Base-by-base conservation (phyloP, 805 yeast genomes). In the Candida mattraensis region DNA sequence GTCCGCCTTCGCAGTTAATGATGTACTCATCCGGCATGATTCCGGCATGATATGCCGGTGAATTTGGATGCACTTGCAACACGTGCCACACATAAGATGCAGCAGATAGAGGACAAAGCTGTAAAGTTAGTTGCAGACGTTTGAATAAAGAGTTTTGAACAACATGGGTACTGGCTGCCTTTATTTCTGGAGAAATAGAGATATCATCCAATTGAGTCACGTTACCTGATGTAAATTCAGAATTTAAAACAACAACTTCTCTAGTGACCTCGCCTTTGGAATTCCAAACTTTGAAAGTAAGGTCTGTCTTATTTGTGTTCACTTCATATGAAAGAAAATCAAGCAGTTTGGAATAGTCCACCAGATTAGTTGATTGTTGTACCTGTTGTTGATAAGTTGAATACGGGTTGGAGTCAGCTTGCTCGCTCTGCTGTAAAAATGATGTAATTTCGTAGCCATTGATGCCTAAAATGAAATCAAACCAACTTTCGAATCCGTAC, bases 51-150 rank as follows among this genome's bases (percentile, higher is more conserved):
- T 82, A 83, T 0, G 96, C 96, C 0, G 97, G 96, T 0, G 88
- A 76, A 38, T 75, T 74, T 9, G 78, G 78, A 38, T 81, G 80
- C 9, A 91, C 80, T 40, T 74, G 75, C 36, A 91, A 61, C 23
- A 91, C 79, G 49, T 88, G 94, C 83, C 96, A 91, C 9, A 88
- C 94, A 53, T 76, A 82, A 1, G 91, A 83, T 0, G 95, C 78
- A 0, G 87, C 74, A 19, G 73, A 67, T 24, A 88, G 53, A 13
- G 94, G 87, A 1, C 87, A 78, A 67, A 94, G 78, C 53, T 87
- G 94, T 1, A 87, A 65, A 9, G 83, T 65, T 16, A 88, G 50
- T 0, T 95, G 94, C 12, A 86, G 50, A 21, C 70, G 66, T 16
- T 64, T 64, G 50, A 80, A 77, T 2, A 58, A 51, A 19, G 65